Evolutionary conservation across 140 eudicot genomes (phyloP).

Genomic region (Ambrosia hybrid): DNA sequence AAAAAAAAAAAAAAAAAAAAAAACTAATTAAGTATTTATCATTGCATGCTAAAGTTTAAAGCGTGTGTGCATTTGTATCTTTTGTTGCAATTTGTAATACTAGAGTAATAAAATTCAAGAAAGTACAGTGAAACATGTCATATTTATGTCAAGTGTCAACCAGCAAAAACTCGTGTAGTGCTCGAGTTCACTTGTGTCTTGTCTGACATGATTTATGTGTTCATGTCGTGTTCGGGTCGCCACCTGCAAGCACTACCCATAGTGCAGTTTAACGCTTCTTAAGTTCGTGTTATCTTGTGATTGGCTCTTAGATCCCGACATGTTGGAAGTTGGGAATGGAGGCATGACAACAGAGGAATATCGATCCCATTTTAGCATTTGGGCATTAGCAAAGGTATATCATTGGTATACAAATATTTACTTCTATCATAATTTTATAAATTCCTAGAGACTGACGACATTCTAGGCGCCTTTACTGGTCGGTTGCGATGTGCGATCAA

Average conservation of each 20-base stretch:
- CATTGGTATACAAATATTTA: neutral
- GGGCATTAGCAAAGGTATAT: constrained; percentile 89
- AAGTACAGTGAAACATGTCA: neutral
- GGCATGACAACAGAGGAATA: constrained; percentile 84
- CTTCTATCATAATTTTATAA: neutral
- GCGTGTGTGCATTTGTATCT: no score
- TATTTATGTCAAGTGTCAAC: neutral
- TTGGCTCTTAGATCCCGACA: constrained; percentile 75
- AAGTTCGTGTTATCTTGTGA: constrained; percentile 1
- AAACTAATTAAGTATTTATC: neutral
- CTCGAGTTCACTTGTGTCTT: neutral
- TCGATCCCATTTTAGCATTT: constrained; percentile 95
- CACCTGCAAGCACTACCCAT: neutral
- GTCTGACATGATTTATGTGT: neutral
- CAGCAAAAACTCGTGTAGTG: neutral
- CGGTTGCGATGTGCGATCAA: constrained; percentile 78
- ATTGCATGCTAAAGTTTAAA: neutral
- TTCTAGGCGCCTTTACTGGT: constrained; percentile 82
- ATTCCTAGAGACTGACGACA: neutral
- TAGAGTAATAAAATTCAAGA: neutral
- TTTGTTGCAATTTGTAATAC: neutral
- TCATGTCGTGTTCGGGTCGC: neutral
- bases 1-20: no score
- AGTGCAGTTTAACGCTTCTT: neutral
- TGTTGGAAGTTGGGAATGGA: constrained; percentile 97